Percentiles rank a stretch among this genome's conserved stretches.
Evolutionary conservation across 2,329 filamentous ascomycete species (phyloP).

Genomic region (Neofusicoccum umdonicola): DNA sequence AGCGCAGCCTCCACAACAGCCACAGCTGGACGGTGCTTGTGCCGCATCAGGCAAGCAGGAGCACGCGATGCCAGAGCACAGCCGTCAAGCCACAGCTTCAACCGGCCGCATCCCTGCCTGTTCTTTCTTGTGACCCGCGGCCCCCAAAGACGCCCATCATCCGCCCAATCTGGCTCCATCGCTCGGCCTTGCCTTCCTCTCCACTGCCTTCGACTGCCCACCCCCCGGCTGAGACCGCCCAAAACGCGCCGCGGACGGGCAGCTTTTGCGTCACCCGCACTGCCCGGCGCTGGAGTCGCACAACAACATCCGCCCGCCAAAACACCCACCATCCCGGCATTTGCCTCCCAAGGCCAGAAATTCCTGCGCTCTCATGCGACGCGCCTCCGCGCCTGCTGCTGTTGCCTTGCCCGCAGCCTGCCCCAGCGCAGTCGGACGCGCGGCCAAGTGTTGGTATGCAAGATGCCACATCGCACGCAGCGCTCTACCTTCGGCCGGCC

Average conservation of each 20-base stretch:
- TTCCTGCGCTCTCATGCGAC: background rate
- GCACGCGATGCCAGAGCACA: background rate
- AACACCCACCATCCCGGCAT: background rate
- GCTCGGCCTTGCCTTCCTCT: background rate
- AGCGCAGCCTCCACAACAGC: background rate
- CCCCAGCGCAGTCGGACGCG: background rate
- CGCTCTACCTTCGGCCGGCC: background rate
- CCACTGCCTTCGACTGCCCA: background rate
- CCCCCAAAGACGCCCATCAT: conserved; percentile 6
- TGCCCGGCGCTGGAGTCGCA: background rate
- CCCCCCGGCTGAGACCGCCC: background rate
- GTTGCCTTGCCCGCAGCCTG: background rate
- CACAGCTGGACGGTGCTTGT: background rate
- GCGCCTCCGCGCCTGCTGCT: background rate
- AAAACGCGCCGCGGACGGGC: background rate
- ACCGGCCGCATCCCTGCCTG: background rate
- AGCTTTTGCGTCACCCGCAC: background rate
- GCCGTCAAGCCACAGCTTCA: background rate
- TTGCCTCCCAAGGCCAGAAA: background rate
- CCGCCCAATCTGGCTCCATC: background rate
- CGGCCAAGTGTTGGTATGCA: background rate
- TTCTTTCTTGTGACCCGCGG: background rate
- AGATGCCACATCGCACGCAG: background rate
- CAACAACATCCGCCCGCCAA: background rate
- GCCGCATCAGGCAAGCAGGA: background rate